Evolutionary conservation across 257 asterid genomes (phyloP).

Genomic region (Nicotiana tabacum): DNA sequence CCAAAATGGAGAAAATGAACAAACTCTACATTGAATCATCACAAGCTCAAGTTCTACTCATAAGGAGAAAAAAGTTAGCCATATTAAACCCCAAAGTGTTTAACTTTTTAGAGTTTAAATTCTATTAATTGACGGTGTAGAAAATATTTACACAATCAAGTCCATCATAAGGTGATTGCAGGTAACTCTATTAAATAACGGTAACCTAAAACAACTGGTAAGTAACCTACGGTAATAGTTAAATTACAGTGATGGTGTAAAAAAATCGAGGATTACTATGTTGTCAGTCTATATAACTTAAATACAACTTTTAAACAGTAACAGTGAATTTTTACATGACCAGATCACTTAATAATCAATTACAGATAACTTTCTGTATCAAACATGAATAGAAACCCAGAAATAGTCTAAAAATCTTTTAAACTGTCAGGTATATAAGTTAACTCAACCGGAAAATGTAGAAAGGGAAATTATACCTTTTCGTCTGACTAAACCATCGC

Average conservation of each 20-base stretch:
- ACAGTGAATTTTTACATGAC: background rate
- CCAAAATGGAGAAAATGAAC: background rate
- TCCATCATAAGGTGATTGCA: no score
- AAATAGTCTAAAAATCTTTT: background rate
- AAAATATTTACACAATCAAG: no score
- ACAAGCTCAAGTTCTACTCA: background rate
- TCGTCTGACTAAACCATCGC: constrained; percentile 15
- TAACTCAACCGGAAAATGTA: no score
- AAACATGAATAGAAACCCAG: background rate
- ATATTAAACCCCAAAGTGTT: background rate
- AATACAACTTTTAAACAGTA: no score
- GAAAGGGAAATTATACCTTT: constrained; percentile 13
- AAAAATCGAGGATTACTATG: no score
- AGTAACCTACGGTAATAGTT: no score
- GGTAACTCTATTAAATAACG: no score
- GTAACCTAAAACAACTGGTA: no score
- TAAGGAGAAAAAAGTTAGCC: background rate
- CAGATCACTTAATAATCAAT: background rate
- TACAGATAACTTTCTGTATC: background rate
- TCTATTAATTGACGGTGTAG: no score
- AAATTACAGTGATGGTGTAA: no score
- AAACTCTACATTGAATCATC: background rate
- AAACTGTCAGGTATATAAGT: background rate
- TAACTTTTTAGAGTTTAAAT: background rate
- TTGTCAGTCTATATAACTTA: background rate